These are phyloP conservation scores for Hypoxylon sp. DNA, from an alignment of 2,329 filamentous ascomycete species.

Conservation along the genomic window DNA sequence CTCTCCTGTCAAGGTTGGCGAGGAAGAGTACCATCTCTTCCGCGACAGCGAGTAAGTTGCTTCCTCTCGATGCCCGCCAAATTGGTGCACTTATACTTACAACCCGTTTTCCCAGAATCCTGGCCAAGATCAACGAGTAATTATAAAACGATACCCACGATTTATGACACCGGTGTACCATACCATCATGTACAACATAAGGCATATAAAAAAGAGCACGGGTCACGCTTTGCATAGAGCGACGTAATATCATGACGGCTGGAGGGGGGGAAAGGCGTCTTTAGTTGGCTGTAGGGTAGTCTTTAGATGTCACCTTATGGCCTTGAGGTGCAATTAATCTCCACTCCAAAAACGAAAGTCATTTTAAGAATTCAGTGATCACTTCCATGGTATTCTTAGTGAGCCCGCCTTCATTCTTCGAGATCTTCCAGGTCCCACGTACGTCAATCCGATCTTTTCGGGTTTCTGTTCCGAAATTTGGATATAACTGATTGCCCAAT, in stretches of 20 bases:
- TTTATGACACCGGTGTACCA: conserved; percentile 52
- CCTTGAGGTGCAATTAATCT: conserved; percentile 44
- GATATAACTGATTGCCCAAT: neutral
- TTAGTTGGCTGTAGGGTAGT: conserved; percentile 35
- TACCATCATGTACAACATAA: conserved; percentile 49
- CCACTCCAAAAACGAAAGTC: conserved; percentile 39
- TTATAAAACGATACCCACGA: conserved; percentile 59
- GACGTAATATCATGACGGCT: conserved; percentile 33
- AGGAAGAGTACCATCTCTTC: conserved; percentile 97
- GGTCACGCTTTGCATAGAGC: conserved; percentile 48
- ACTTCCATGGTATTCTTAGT: neutral
- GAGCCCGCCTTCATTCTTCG: neutral
- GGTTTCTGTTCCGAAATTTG: neutral
- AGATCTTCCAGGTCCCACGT: neutral
- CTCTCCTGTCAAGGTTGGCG: conserved; percentile 95
- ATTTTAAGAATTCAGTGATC: conserved; percentile 2
- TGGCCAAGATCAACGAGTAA: conserved; percentile 98
- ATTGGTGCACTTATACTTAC: conserved; percentile 1
- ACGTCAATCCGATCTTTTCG: neutral
- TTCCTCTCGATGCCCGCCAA: conserved; percentile 9
- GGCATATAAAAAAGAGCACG: conserved; percentile 44
- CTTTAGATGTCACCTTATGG: conserved; percentile 29
- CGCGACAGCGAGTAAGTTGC: conserved; percentile 93
- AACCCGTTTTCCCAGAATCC: conserved; percentile 74
- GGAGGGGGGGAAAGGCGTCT: conserved; percentile 38